Percentiles rank a stretch among this genome's conserved stretches.
Conservation (phyloP, 768 basidiomycete species). For the Termitomyces sp. region DNA sequence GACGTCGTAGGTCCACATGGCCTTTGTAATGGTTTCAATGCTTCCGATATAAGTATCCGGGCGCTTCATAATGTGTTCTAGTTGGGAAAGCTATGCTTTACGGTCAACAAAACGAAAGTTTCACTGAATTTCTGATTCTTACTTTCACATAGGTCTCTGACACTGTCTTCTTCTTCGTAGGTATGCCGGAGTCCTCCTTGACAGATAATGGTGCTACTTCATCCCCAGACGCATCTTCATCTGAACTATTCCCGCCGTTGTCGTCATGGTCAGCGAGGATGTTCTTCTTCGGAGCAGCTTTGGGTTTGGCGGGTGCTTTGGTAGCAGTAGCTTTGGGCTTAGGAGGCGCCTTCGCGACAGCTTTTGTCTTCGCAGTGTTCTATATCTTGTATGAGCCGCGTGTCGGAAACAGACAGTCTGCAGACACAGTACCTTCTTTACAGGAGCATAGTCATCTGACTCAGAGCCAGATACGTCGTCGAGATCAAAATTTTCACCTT, state of each 20-base stretch:
- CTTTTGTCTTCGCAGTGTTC: slow-evolving; percentile 35
- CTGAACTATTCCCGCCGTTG: slow-evolving; percentile 48
- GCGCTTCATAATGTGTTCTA: slow-evolving; percentile 90
- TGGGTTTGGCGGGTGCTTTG: slow-evolving; percentile 43
- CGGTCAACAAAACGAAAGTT: background rate
- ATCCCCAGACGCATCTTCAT: slow-evolving; percentile 34
- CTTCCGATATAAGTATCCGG: slow-evolving; percentile 97
- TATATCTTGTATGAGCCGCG: slow-evolving; percentile 2
- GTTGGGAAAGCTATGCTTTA: slow-evolving; percentile 70
- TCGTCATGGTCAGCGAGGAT: slow-evolving; percentile 60
- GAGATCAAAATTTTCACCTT: slow-evolving; percentile 62
- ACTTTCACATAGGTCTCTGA: slow-evolving; percentile 92
- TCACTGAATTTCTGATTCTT: slow-evolving; percentile 12
- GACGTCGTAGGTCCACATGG: slow-evolving; percentile 92
- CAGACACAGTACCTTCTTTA: slow-evolving; percentile 43
- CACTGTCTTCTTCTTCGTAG: slow-evolving; percentile 76
- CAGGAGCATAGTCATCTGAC: slow-evolving; percentile 63
- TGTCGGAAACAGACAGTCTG: slow-evolving; percentile 1
- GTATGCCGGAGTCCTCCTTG: slow-evolving; percentile 16
- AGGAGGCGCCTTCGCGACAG: slow-evolving; percentile 28
- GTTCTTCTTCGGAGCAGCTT: slow-evolving; percentile 62
- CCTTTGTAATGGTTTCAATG: slow-evolving; percentile 79
- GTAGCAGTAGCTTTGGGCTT: slow-evolving; percentile 36
- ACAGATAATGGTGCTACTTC: slow-evolving; percentile 21
- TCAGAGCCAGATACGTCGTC: slow-evolving; percentile 55